Conservation (phyloP, 352 stramenopile species). For the Phytophthora niederhauseri region DNA sequence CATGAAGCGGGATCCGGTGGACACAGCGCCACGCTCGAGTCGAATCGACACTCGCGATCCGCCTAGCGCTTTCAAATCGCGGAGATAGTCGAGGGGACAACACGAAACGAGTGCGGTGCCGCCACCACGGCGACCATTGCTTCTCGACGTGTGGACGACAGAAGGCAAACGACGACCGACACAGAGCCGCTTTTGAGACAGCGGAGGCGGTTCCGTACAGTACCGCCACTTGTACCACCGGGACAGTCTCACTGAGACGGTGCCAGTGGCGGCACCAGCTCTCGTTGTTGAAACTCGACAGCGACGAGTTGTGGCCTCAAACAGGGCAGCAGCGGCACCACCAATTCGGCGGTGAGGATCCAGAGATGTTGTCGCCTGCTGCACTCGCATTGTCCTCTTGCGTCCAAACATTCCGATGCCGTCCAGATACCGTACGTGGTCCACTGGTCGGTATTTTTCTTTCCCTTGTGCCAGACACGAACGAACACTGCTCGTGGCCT, state of each 20-base stretch:
- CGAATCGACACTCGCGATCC: too few relatives aligned
- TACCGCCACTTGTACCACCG: background rate
- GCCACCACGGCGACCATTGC: background rate
- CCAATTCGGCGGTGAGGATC: background rate
- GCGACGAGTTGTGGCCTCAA: background rate
- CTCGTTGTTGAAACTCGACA: background rate
- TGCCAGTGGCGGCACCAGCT: background rate
- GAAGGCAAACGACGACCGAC: background rate
- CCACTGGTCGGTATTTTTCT: too few relatives aligned
- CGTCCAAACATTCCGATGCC: background rate
- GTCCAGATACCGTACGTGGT: too few relatives aligned
- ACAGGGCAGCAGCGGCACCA: too few relatives aligned
- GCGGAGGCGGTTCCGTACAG: too few relatives aligned
- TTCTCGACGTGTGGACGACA: background rate
- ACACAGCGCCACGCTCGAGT: background rate
- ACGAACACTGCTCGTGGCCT: too few relatives aligned
- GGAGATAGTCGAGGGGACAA: background rate
- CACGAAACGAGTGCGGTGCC: background rate
- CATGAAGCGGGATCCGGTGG: background rate
- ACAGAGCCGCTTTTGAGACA: too few relatives aligned
- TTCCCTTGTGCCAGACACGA: too few relatives aligned
- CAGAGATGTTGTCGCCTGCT: background rate
- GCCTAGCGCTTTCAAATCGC: background rate
- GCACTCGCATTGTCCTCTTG: background rate
- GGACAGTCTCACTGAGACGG: background rate